phyloP scores from a whole-genome alignment of 169 alveolate species.

The Plasmodium gaboni region DNA sequence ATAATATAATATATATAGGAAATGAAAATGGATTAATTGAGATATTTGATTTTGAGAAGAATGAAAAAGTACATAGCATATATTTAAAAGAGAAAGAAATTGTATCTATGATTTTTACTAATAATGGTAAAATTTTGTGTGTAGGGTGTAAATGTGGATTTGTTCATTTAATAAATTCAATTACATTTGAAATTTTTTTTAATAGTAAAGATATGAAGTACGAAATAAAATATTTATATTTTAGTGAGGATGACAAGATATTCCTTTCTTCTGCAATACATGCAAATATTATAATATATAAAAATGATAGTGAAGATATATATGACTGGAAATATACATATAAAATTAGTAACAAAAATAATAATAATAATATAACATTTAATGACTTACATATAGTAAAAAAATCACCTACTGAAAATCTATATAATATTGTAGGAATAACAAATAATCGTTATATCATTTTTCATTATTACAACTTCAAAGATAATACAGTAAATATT shows the following conservation, averaged over 20 bases:
- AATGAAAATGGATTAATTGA: slow-evolving; percentile 57
- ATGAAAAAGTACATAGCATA: slow-evolving; percentile 16
- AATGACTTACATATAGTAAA: slow-evolving; percentile 44
- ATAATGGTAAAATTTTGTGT: slow-evolving; percentile 39
- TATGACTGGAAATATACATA: slow-evolving; percentile 55
- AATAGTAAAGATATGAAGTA: slow-evolving; percentile 70
- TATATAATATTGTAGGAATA: slow-evolving; percentile 52
- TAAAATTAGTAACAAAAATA: slow-evolving; percentile 61
- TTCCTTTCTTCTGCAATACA: slow-evolving; percentile 31
- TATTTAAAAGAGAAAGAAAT: slow-evolving; percentile 49
- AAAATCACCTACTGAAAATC: slow-evolving; percentile 3
- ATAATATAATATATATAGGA: slow-evolving; percentile 57
- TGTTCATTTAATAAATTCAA: slow-evolving; percentile 27
- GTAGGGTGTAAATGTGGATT: slow-evolving; percentile 72
- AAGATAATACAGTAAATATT: slow-evolving; percentile 24
- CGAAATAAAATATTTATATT: slow-evolving; percentile 37
- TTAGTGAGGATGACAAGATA: slow-evolving; percentile 68
- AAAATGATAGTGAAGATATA: slow-evolving; percentile 14
- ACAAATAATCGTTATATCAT: slow-evolving; percentile 42
- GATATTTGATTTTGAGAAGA: slow-evolving; percentile 66
- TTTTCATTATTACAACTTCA: slow-evolving; percentile 49
- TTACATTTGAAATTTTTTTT: slow-evolving; percentile 19
- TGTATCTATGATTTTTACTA: slow-evolving; percentile 37
- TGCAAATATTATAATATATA: slow-evolving; percentile 65
- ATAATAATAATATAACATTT: slow-evolving; percentile 28